Evolutionary conservation across 148 eudicot species (phyloP), one percentile per base, ranked within the genome.

Genomic region (Linanthus parryae): DNA sequence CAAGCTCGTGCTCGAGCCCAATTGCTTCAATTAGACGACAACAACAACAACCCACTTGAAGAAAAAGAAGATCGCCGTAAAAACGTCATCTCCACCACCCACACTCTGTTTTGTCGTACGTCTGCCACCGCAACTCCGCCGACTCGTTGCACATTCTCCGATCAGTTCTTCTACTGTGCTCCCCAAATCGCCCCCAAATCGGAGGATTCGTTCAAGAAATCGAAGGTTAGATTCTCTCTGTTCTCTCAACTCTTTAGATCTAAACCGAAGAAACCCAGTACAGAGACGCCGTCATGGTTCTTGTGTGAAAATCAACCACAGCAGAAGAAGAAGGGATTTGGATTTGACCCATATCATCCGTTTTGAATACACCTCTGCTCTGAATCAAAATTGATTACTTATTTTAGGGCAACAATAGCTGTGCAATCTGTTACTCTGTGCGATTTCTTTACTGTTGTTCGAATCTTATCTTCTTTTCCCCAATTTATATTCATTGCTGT

Each of bases 211-310:
- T 4, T 22, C 8, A 44, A 38, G 36, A 64, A 66, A 65, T 48
- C 62, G 35, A 48, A 57, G 17, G 44, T 47, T 7, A 67, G 47
- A 41, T 75, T 78, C 52, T 52, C 63, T 9, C 56, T 67, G 17
- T 57, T 85, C 8, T 24, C 63, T 0, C 69, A 56, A 2, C 46
- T 90, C 5, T 90, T 92, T 69, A 76, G 96, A 75, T 92, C 85
- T 37, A 79, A 68, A 65, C 65, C 94, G 18, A 55, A 19, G 6
- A 70, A 67, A 50, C n/a, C n/a, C n/a, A n/a, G n/a, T n/a, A 7
- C 58, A 24, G 69, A 51, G 13, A 59, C 79, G n/a, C 61, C 76
- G 8, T 68, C 80, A 5, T 78, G 73, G 70, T 44, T 76, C 10
- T n/a, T n/a, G n/a, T n/a, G n/a, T n/a, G n/a, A n/a, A n/a, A n/a